Evolutionary conservation across 148 eudicot species (phyloP).

Genomic region (Rhododendron simsii): DNA sequence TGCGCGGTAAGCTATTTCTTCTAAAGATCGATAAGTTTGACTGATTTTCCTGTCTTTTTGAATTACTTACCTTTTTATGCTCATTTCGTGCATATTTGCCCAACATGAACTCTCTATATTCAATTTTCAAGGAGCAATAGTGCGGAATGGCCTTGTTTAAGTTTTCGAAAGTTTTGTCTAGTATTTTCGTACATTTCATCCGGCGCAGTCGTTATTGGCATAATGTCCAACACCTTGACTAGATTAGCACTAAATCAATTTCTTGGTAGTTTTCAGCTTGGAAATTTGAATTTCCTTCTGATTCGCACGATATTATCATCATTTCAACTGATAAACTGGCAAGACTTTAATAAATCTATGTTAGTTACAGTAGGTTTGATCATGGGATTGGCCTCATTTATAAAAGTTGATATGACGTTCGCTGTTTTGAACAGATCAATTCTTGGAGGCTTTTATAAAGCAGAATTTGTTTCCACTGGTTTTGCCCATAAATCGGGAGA

Average conservation of each 20-base stretch:
- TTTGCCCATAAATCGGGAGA: slow-evolving; percentile 65
- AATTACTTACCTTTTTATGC: not conserved
- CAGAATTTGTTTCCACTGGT: slow-evolving; percentile 75
- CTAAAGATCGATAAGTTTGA: not conserved
- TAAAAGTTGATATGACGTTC: not conserved
- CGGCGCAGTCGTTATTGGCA: not conserved
- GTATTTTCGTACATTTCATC: not conserved
- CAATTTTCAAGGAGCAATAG: not conserved
- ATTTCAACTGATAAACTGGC: not conserved
- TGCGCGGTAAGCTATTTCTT: not conserved
- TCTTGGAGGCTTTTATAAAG: slow-evolving; percentile 75
- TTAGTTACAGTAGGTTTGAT: not conserved
- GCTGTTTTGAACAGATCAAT: slow-evolving; percentile 46
- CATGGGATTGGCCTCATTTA: not conserved
- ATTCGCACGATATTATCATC: not conserved
- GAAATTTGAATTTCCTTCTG: not conserved
- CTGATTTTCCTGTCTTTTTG: not conserved
- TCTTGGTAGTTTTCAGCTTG: not conserved
- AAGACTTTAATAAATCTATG: not conserved
- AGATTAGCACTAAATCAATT: not conserved
- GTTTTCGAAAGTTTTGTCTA: not conserved
- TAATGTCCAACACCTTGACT: not conserved
- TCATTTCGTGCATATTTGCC: not conserved
- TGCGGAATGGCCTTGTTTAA: not conserved
- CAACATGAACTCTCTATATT: not conserved